Evolutionary conservation across 306 rosid genomes (phyloP).

Genomic region (Alnus rubra): DNA sequence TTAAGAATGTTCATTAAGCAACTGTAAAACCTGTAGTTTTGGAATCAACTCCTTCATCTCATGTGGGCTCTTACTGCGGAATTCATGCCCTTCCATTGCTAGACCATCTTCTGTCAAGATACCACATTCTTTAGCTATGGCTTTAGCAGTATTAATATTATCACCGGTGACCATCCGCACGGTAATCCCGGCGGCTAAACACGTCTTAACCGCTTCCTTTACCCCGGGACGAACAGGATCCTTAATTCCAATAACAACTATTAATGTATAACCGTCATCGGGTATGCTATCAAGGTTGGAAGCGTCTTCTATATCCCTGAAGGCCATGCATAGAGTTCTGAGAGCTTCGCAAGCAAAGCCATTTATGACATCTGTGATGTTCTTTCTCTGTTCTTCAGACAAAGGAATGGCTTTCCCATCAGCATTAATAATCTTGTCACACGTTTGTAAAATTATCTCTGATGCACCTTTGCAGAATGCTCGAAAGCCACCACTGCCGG

Average conservation of each 20-base stretch:
- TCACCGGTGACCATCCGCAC: conserved; percentile 97
- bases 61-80: conserved; percentile 51
- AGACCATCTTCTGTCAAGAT: conserved; percentile 80
- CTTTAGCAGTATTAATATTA: conserved; percentile 89
- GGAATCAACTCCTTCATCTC: conserved; percentile 71
- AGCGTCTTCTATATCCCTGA: conserved; percentile 47
- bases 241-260: conserved; percentile 79
- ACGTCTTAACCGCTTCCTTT: conserved; percentile 74
- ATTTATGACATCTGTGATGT: conserved; percentile 51
- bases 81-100: conserved; percentile 89
- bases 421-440: conserved; percentile 60
- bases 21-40: conserved; percentile 70
- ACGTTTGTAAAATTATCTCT: conserved; percentile 59
- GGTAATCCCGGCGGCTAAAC: conserved; percentile 75
- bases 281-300: conserved; percentile 44
- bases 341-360: conserved; percentile 72
- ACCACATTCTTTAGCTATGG: conserved; percentile 93
- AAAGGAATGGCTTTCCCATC: conserved; percentile 55
- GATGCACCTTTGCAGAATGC: conserved; percentile 93
- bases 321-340: conserved; percentile 78
- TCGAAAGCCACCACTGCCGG: conserved; percentile 39
- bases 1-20: conserved; percentile 1
- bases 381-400: conserved; percentile 49
- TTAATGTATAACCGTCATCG: conserved; percentile 55
- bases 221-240: conserved; percentile 91